Evolutionary conservation across 116 monocot species (phyloP).

Genomic region (Dioscorea cayenensis): DNA sequence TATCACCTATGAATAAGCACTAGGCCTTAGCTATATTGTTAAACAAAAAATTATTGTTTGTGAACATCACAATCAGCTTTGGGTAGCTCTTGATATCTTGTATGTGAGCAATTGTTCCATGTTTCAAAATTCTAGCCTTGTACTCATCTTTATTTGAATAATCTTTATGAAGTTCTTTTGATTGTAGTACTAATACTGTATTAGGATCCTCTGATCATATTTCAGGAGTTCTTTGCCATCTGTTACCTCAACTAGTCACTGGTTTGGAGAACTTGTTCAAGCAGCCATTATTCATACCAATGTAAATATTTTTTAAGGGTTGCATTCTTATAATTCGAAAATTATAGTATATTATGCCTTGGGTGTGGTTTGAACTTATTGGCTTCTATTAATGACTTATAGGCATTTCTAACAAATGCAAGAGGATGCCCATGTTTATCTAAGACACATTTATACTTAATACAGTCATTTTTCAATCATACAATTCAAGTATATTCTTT

Average conservation of each 20-base stretch:
- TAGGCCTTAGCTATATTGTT: no score
- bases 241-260: conserved; percentile 65
- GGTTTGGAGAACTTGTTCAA: conserved; percentile 95
- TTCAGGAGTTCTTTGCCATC: conserved; percentile 87
- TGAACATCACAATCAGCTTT: conserved; percentile 84
- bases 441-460: conserved; percentile 72
- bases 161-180: no score
- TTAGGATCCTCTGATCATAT: neutral
- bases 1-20: no score
- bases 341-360: neutral
- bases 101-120: conserved; percentile 20
- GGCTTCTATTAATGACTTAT: conserved; percentile 12
- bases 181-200: conserved; percentile 1
- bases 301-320: conserved; percentile 27
- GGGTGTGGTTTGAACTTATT: conserved; percentile 3
- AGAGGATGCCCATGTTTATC: conserved; percentile 90
- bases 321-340: neutral
- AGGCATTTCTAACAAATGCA: conserved; percentile 95
- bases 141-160: neutral
- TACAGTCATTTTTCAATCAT: conserved; percentile 78
- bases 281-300: conserved; percentile 72
- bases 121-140: neutral
- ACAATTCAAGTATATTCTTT: conserved; percentile 60
- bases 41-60: conserved; percentile 22
- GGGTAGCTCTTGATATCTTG: conserved; percentile 79